Percentiles rank a stretch among this genome's conserved stretches.
Evolutionary conservation across 2,329 filamentous ascomycete genomes (phyloP).

Genomic region (Basipetospora chlamydospora): DNA sequence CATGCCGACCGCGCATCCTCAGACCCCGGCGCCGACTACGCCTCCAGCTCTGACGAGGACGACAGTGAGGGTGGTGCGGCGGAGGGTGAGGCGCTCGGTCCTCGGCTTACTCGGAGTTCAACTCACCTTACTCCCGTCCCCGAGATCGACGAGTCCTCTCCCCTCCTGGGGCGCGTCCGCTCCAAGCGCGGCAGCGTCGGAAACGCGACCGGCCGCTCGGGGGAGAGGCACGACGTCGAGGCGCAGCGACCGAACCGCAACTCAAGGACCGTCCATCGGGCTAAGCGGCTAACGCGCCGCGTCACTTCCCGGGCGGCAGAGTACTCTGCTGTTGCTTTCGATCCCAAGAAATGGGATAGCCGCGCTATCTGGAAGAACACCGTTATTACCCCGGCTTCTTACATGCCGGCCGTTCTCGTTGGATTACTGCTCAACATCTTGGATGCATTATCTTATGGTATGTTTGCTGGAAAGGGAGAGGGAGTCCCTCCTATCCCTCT

Average conservation of each 20-base stretch:
- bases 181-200: conserved; percentile 35
- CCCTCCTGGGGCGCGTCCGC: conserved; percentile 28
- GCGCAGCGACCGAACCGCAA: conserved; percentile 8
- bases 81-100: conserved; percentile 9
- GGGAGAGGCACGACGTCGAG: conserved; percentile 7
- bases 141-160: conserved; percentile 24
- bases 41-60: conserved; percentile 4
- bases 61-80: conserved; percentile 7
- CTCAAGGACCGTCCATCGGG: neutral
- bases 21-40: conserved; percentile 13
- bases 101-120: neutral
- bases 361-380: conserved; percentile 48
- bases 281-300: conserved; percentile 6
- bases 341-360: conserved; percentile 60
- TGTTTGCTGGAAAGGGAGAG: no score
- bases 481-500: neutral
- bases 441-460: conserved; percentile 86
- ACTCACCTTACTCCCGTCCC: no score
- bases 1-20: conserved; percentile 7
- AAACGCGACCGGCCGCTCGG: conserved; percentile 19
- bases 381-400: conserved; percentile 52
- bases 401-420: conserved; percentile 74
- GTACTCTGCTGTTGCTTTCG: conserved; percentile 21
- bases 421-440: conserved; percentile 84
- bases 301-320: neutral